Evolutionary conservation across 768 basidiomycete species (phyloP).

Genomic region (Stropharia rugosoannulata): DNA sequence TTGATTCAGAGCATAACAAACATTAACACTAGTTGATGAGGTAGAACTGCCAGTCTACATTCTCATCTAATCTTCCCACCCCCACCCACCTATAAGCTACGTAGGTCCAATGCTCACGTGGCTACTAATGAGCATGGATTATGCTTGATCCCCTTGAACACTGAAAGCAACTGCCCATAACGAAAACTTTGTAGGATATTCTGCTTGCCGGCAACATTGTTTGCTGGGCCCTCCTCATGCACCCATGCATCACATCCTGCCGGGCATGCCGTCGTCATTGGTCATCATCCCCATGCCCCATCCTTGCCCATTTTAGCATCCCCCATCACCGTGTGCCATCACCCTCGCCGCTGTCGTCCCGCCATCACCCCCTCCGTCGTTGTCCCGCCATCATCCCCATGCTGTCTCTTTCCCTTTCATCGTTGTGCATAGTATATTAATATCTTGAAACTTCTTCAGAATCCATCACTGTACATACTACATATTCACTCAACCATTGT

Average conservation of each 20-base stretch:
- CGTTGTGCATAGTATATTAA: too few relatives aligned
- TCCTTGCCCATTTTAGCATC: not conserved
- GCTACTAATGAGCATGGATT: not conserved
- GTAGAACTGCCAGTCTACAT: too few relatives aligned
- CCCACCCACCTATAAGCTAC: not conserved
- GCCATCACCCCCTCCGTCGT: too few relatives aligned
- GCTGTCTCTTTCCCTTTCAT: too few relatives aligned
- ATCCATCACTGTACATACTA: too few relatives aligned
- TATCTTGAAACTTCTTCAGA: too few relatives aligned
- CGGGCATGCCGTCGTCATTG: not conserved
- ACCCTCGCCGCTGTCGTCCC: too few relatives aligned
- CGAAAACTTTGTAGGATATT: not conserved
- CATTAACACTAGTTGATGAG: too few relatives aligned
- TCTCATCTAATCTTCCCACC: constrained; percentile 1
- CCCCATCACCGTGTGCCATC: not conserved
- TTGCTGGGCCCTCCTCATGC: not conserved
- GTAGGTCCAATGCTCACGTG: not conserved
- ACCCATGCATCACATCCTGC: not conserved
- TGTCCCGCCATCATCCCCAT: too few relatives aligned
- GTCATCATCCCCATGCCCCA: not conserved
- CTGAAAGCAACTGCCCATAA: not conserved
- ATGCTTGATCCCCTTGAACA: not conserved
- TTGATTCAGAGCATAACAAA: too few relatives aligned
- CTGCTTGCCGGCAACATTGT: not conserved
- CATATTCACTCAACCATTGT: too few relatives aligned